Conservation (phyloP, 441 rosid species). For the Erodium trifolium region DNA sequence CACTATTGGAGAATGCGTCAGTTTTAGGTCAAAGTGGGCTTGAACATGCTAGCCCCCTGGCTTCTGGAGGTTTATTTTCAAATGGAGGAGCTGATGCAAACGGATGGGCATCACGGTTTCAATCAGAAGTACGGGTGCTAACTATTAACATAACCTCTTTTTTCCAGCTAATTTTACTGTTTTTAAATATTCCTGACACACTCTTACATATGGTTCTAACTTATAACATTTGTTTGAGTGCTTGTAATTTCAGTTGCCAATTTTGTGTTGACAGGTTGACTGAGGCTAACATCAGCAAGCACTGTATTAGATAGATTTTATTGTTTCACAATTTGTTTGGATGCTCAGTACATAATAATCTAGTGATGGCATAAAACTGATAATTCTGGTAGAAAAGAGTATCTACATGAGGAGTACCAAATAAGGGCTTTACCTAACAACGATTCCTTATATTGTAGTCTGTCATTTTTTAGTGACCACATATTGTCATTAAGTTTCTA, state of each 20-base stretch:
- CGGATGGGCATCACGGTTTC: constrained; percentile 92
- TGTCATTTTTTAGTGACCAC: neutral
- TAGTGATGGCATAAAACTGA: constrained; percentile 7
- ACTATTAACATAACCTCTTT: constrained; percentile 93
- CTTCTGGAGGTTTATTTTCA: constrained; percentile 91
- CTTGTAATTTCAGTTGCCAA: constrained; percentile 30
- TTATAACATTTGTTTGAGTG: constrained; percentile 43
- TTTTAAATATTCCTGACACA: constrained; percentile 53
- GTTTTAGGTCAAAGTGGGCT: constrained; percentile 98
- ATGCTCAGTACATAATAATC: constrained; percentile 10
- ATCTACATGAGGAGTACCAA: constrained; percentile 15
- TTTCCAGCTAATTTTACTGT: constrained; percentile 56
- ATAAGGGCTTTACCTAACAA: neutral
- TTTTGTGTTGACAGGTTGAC: constrained; percentile 47
- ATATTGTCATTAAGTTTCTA: neutral
- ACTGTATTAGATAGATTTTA: constrained; percentile 24
- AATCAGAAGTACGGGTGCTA: constrained; percentile 99
- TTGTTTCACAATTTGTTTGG: constrained; percentile 19
- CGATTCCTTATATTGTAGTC: constrained; percentile 5
- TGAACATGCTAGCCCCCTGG: constrained; percentile 95
- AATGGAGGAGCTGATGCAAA: constrained; percentile 93
- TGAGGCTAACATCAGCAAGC: constrained; percentile 45
- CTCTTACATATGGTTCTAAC: constrained; percentile 45
- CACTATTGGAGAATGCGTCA: constrained; percentile 99
- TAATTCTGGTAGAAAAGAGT: constrained; percentile 16